These are phyloP conservation scores for Rhizophagus sp. DNA, from an alignment of 192 early-diverging fungal genomes.

Conservation along the genomic window DNA sequence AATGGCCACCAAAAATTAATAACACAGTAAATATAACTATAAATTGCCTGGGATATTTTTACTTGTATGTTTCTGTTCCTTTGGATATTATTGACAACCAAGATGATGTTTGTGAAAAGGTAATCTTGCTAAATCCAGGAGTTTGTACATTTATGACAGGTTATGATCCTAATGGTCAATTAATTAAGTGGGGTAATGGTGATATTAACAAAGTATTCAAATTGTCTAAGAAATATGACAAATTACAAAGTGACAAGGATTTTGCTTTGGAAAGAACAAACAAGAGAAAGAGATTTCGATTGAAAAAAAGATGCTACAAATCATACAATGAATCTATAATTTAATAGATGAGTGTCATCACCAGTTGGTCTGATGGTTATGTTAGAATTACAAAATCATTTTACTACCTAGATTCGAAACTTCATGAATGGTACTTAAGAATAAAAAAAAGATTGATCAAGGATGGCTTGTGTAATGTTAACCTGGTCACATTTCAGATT, in stretches of 20 bases:
- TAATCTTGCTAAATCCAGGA: no score
- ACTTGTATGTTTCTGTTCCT: no score
- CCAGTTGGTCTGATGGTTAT: neutral
- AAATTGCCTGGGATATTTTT: no score
- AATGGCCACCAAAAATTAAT: no score
- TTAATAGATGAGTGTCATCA: slow-evolving; percentile 9
- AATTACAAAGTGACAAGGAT: neutral
- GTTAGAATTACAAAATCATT: neutral
- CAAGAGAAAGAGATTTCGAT: slow-evolving; percentile 4
- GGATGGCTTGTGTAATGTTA: neutral
- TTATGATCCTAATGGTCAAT: no score
- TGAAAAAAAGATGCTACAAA: neutral
- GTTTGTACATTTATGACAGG: no score
- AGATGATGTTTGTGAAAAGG: no score
- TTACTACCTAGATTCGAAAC: neutral
- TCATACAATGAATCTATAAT: neutral
- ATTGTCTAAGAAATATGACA: no score
- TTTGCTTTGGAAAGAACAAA: neutral
- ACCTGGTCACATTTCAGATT: neutral
- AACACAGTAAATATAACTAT: no score
- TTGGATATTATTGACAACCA: no score
- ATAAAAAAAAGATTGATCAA: neutral
- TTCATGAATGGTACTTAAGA: neutral
- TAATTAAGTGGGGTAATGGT: neutral
- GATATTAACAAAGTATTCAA: no score